Percentiles rank a stretch among this genome's conserved stretches.
These are phyloP conservation scores for Ophiosphaerella narmari DNA, from an alignment of 2,329 filamentous ascomycete species.

Conservation along the genomic window DNA sequence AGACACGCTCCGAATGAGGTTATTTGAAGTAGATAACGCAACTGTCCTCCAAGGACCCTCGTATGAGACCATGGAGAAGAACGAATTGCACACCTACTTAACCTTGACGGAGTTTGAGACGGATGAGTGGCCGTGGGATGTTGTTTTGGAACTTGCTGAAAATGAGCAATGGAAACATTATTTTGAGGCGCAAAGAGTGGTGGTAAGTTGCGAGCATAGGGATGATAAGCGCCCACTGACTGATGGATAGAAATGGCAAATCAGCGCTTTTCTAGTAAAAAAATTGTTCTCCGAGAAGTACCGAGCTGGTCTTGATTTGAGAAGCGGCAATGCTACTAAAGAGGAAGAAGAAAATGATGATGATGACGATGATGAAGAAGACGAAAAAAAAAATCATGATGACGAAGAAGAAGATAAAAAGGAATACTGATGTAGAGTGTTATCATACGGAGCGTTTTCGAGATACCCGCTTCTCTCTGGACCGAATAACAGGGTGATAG, in stretches of 20 bases:
- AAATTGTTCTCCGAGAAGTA: background rate
- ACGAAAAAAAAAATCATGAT: background rate
- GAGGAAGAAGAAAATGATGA: background rate
- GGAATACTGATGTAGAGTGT: background rate
- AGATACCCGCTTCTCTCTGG: too few relatives aligned
- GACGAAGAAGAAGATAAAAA: too few relatives aligned
- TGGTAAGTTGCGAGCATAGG: constrained; percentile 8
- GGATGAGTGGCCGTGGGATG: constrained; percentile 24
- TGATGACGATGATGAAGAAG: background rate
- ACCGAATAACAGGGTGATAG: too few relatives aligned
- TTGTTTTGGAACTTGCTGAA: constrained; percentile 18
- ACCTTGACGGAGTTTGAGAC: constrained; percentile 17
- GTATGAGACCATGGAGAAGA: constrained; percentile 7
- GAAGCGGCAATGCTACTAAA: background rate
- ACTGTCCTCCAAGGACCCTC: constrained; percentile 5
- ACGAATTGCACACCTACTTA: constrained; percentile 13
- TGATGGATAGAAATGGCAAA: constrained; percentile 18
- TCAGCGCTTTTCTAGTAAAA: constrained; percentile 14
- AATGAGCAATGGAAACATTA: constrained; percentile 13
- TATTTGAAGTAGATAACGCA: constrained; percentile 19
- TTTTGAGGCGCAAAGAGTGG: constrained; percentile 15
- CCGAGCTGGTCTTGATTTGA: background rate
- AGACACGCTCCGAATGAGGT: constrained; percentile 17
- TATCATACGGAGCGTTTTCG: background rate
- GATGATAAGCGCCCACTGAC: constrained; percentile 1